Percentiles rank a stretch among this genome's conserved stretches.
phyloP scores from a whole-genome alignment of 805 yeast genomes.

The Candida mattraensis region DNA sequence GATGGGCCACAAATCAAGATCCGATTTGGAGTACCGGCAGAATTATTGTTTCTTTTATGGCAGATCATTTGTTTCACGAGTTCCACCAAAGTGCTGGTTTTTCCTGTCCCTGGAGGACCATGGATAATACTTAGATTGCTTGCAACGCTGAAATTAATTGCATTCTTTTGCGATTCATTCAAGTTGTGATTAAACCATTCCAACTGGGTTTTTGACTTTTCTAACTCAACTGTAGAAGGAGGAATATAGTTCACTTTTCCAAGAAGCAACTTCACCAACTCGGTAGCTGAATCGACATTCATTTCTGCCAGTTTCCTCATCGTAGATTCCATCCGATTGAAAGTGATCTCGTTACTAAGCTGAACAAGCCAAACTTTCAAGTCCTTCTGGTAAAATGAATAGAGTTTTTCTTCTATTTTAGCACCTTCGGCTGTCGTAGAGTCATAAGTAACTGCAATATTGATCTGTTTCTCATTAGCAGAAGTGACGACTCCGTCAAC shows the following conservation, averaged over 20 bases:
- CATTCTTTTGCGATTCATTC: conserved; percentile 71
- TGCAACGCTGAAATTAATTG: conserved; percentile 67
- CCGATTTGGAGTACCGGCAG: conserved; percentile 32
- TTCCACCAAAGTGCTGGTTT: conserved; percentile 83
- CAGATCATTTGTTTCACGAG: conserved; percentile 70
- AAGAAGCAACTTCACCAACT: conserved; percentile 45
- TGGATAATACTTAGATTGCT: conserved; percentile 58
- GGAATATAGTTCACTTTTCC: conserved; percentile 41
- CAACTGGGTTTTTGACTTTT: conserved; percentile 11
- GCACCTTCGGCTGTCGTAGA: conserved; percentile 24
- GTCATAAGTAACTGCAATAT: conserved; percentile 60
- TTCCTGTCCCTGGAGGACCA: conserved; percentile 85
- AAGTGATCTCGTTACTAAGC: conserved; percentile 66
- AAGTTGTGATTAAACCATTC: conserved; percentile 45
- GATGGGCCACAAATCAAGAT: conserved; percentile 93
- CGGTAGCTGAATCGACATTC: conserved; percentile 32
- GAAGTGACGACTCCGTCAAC: conserved; percentile 69
- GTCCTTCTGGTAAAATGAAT: conserved; percentile 44
- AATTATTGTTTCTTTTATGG: conserved; percentile 27
- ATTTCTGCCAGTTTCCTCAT: conserved; percentile 63
- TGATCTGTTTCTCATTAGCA: conserved; percentile 44
- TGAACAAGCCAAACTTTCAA: conserved; percentile 66
- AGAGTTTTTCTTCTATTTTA: conserved; percentile 49
- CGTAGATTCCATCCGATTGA: conserved; percentile 76
- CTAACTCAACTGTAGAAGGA: conserved; percentile 20